Base-by-base conservation (phyloP, 495 filamentous ascomycete genomes). In the Physcia stellaris region DNA sequence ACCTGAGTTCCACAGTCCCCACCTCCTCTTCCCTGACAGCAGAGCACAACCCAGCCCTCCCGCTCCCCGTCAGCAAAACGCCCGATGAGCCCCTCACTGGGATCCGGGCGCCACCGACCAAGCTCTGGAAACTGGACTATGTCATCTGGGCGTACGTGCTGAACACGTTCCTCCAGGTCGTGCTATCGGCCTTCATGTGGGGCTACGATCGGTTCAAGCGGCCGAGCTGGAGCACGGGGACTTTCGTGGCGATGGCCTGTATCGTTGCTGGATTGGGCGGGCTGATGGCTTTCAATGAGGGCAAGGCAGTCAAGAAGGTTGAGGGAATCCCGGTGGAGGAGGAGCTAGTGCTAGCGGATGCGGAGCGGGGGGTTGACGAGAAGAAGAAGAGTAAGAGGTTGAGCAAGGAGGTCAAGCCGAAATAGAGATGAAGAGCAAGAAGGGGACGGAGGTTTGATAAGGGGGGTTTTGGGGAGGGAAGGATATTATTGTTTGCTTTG, bases 111-210 rank as follows among this genome's bases (percentile, higher is more conserved):
- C 70, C 77, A 2, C 67, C 77, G 4, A 85, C 83, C 0, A 49
- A 54, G 21, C 39, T 67, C 12, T 88, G 82, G 84, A 87, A 83
- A 58, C 56, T 88, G 47, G 81, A 88, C 40, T 80, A 84, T 38
- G 74, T 83, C 4, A 68, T 90, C 34, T 86, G 77, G 77, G 59
- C 65, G 31, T 83, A 81, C 52, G 65, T 83, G 6, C 56, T 61
- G 52, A 90, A 92, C 52, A 87, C 82, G 0, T 71, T 88, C 46
- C 66, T 86, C 9, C 85, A 90, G 53, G 60, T 53, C 22, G 67
- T 66, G 3, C 63, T 93, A 2, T 80, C 75, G 13, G 71, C 66
- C 4, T 79, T 82, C 54, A 90, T 90, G 84, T 90, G 81, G 80
- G 77, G 68, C 1, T 61, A 75, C 53, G 81, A 84, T 48, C 60